Base-by-base conservation (phyloP, 495 filamentous ascomycete species). In the Talaromyces stipitatus region DNA sequence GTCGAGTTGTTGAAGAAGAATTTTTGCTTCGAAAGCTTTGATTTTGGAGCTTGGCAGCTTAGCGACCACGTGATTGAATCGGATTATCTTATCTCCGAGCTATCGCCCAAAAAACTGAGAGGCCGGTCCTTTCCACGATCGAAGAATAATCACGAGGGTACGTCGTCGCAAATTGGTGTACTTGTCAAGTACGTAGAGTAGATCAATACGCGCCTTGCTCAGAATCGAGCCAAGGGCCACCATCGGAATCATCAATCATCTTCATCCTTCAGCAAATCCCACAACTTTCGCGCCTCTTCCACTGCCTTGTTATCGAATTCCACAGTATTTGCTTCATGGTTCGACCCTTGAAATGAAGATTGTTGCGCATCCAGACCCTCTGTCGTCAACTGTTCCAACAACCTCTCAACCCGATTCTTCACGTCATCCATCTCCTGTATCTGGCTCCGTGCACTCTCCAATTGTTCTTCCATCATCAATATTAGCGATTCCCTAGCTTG, bases 401-500 rank as follows among this genome's bases (percentile, higher is more conserved):
- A 72, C n/a, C 74, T 70, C 63, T 86, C 82, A 18, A 95, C 84
- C 59, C 87, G 88, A 43, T 80, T 83, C 59, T 86, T 88, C 55
- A 86, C 83, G 64, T 79, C 81, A 53, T 81, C 76, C 59, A 95
- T 87, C 33, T 85, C 82, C 27, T 89, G 78, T 1, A 89, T 91
- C 72, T 97, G 92, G n/a, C 78, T 80, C 59, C 80, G 82, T 56
- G 83, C 85, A 58, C 73, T 78, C 59, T 87, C 83, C 30, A 96
- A 68, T 66, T 94, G 88, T 62, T 89, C 87, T 72, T 96, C 90
- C 91, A 98, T 94, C 79, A 94, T 82, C 64, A 85, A 67, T 24
- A 96, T 95, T 43, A 97, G 74, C 27, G 85, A 91, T 72, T 97
- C 95, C 33, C 94, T 76, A 23, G 92, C 91, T 69, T 98, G 95